Percentiles rank a stretch among this genome's conserved stretches.
Evolutionary conservation across 2,329 filamentous ascomycete genomes (phyloP).

Genomic region (Apiospora pterosperma): DNA sequence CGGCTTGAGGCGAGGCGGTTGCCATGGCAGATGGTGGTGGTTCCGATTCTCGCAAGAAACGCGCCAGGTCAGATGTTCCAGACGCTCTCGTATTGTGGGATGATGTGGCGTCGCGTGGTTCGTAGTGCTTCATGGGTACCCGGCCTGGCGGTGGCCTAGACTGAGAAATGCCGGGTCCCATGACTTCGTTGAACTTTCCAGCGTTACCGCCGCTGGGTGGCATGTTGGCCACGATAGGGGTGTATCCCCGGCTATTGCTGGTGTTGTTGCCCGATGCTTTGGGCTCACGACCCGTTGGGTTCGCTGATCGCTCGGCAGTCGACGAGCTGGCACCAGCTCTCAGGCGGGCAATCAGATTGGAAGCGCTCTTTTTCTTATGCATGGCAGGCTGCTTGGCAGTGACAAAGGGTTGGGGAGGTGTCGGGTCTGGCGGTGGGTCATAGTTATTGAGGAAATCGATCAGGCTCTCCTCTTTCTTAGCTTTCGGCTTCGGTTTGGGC

Average conservation of each 20-base stretch:
- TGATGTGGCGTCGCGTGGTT: conserved; percentile 48
- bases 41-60: conserved; percentile 67
- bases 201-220: conserved; percentile 39
- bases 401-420: conserved; percentile 30
- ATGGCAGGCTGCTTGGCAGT: conserved; percentile 33
- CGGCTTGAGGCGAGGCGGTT: conserved; percentile 22
- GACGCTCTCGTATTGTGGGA: conserved; percentile 49
- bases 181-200: conserved; percentile 29
- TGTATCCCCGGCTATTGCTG: conserved; percentile 38
- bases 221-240: conserved; percentile 51
- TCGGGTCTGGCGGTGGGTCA: conserved; percentile 57
- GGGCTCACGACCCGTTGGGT: neutral
- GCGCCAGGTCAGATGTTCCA: conserved; percentile 68
- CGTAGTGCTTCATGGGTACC: conserved; percentile 55
- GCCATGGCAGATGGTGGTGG: conserved; percentile 47
- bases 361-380: conserved; percentile 63
- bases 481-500: conserved; percentile 43
- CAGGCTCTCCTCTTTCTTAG: conserved; percentile 60
- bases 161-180: conserved; percentile 14
- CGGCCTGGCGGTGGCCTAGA: conserved; percentile 28
- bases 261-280: conserved; percentile 26
- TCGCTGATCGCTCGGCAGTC: conserved; percentile 14
- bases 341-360: conserved; percentile 60
- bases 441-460: conserved; percentile 71
- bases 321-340: conserved; percentile 27